Evolutionary conservation across 495 filamentous ascomycete species (phyloP), one percentile per base, ranked within the genome.

Genomic region (Penicillium paradoxum): DNA sequence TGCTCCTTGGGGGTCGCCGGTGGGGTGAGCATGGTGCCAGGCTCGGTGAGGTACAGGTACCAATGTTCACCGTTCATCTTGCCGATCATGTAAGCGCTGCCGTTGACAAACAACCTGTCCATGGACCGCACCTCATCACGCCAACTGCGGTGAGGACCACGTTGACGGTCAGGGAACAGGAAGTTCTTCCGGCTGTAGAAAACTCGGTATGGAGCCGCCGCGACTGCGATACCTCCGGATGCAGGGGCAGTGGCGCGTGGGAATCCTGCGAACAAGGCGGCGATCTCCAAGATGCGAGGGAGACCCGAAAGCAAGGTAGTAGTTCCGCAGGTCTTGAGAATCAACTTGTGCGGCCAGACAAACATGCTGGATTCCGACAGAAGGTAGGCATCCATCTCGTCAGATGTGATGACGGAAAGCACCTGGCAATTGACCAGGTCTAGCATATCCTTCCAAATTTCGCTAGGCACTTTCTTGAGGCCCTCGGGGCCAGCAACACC

Each of bases 61-160:
- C 95, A 99, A 63, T 99, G 95, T 71, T 97, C 95, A 54, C 93
- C 92, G 63, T 99, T 99, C 91, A 97, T 97, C 71, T 96, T 96
- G 58, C 95, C 95, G 55, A 99, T 93, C 91, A 97, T 95, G 73
- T 99, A 99, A 27, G 95, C 95, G 69, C 92, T 97, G 37, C 95
- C 95, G 50, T 88, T 87, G 41, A 86, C 77, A 67, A 97, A 97
- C 62, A 88, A 86, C 60, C 83, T 82, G 73, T 99, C 95, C 53
- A 99, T 78, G 55, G 82, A 93, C 49, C 83, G 84, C 57, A 99
- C 95, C 66, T 99, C 95, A 60, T 97, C 84, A 58, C 89, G 85
- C 95, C 95, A 99, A 82, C 91, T 97, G 51, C 90, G 86, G 67
- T 99, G 95, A 42, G 95, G 95, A 30, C 91, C 91, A 17, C 77